These are phyloP conservation scores for Leishmania braziliensis DNA, from an alignment of 208 protist genomes.

Conservation along the genomic window DNA sequence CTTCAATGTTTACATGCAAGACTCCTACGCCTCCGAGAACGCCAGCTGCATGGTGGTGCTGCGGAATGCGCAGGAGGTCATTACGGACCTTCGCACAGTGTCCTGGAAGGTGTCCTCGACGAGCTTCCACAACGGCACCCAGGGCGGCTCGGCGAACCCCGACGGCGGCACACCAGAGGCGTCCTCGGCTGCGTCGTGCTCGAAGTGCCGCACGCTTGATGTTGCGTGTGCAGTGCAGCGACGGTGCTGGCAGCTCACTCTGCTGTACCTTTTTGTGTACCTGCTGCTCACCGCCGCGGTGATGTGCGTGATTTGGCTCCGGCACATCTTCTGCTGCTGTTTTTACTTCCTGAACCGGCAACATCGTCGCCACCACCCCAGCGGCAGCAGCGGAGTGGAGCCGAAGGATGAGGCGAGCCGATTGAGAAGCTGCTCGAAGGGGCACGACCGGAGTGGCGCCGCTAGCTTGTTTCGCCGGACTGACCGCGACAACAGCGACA, in stretches of 20 bases:
- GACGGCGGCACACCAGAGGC: constrained; percentile 4
- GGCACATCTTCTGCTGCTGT: constrained; percentile 34
- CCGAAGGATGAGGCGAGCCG: neutral
- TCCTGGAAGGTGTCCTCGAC: constrained; percentile 36
- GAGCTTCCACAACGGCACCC: constrained; percentile 54
- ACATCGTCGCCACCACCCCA: neutral
- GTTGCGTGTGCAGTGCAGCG: constrained; percentile 27
- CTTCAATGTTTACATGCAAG: constrained; percentile 62
- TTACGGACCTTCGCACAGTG: constrained; percentile 42
- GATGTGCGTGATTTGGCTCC: constrained; percentile 31
- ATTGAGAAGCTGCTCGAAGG: neutral
- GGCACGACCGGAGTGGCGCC: neutral
- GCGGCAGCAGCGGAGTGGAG: neutral
- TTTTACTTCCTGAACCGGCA: neutral
- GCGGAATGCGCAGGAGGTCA: constrained; percentile 44
- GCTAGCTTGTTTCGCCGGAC: neutral
- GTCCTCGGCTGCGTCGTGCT: constrained; percentile 21
- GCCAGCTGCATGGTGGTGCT: constrained; percentile 56
- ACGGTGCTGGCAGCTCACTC: constrained; percentile 25
- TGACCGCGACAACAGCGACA: neutral
- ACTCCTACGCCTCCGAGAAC: constrained; percentile 10
- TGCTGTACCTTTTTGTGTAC: constrained; percentile 26
- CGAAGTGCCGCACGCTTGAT: constrained; percentile 34
- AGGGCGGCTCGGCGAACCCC: constrained; percentile 36
- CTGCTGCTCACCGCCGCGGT: constrained; percentile 17